Evolutionary conservation across 2,329 filamentous ascomycete species (phyloP), one percentile per base, ranked within the genome.

Genomic region (Alternaria triticina): DNA sequence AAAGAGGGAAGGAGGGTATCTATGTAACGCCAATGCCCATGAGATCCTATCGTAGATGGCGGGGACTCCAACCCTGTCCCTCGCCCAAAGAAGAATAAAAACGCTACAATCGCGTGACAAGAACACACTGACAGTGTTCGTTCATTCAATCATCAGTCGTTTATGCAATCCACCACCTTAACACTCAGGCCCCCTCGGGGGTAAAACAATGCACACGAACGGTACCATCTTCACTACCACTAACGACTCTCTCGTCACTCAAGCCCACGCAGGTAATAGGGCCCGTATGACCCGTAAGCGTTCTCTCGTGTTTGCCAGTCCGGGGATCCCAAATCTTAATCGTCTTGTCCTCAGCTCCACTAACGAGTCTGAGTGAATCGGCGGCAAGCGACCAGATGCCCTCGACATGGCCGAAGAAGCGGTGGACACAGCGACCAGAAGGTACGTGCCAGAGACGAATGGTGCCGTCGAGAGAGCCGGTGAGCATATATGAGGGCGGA

Each of bases 391-490:
- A 91, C 96, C 96, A 99, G 20, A 99, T 91, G 30, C 96, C 96
- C 79, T 99, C 96, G 22, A 99, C 88, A 74, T 99, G 96, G 0
- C 96, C 96, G 77, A 98, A 99, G 84, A 97, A 97, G 30, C 93
- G 97, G 65, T 93, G 91, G 33, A 97, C 86, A 73, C 93, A 97
- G 67, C 89, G 88, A 40, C 93, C 93, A 0, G 91, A 91, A 6
- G 87, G 87, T 2, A 94, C 92, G 77, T 97, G 93, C 95, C 96
- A 99, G 20, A 98, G 86, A 11, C 95, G 90, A 66, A 98, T 92
- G 0, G 94, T 97, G 61, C 90, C 91, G 79, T 99, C 96, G 17
- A 99, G 86, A 0, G 93, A 94, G 54, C 93, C 94, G 0, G 94
- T 97, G 50, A 98, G 86, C 85, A 99, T 97, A 81, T 97, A 98